Evolutionary conservation across 2,329 filamentous ascomycete genomes (phyloP), one percentile per base, ranked within the genome.

Genomic region (Ophiocordyceps camponoti-saundersi): DNA sequence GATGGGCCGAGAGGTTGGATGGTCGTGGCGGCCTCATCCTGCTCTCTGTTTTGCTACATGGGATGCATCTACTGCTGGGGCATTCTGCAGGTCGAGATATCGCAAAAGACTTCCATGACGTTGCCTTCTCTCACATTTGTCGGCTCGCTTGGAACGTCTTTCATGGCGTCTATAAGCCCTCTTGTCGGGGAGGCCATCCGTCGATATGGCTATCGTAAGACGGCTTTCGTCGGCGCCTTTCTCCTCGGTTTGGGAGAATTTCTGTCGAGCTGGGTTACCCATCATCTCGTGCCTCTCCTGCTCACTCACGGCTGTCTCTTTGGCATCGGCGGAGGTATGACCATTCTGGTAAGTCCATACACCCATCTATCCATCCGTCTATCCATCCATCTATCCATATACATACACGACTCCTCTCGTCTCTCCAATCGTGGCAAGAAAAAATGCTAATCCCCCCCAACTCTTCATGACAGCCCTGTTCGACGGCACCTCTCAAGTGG

Each of bases 21-120:
- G 10, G 53, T 57, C 16, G 57, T 57, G 3, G 45, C 50, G 7
- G 57, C 57, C 2, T 51, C 56, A 0, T 52, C 56, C 0, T 47
- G 50, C 44, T 53, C 53, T 1, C 49, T 58, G 18, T 58, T 58
- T 42, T 51, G 55, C n/a, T 58, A 57, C 47, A 53, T 58, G 46
- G 57, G 57, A 13, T 54, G 57, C 39, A 52, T 59, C 44, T 57
- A 59, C 48, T 57, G 53, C 1, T 57, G 55, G 56, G 56, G 55
- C 16, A 54, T 59, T 21, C 41, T 57, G 47, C 57, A 59, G 26
- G 53, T 54, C 15, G 46, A 51, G 21, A 49, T 58, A 10, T 53
- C 56, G 6, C 49, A 47, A n/a, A 51, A 53, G 12, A 52, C 50
- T 1, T 47, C 44, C 23, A 51, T 54, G 18, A 52, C 55, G 3